Conservation (phyloP, 371 early-diverging fungal species). For the Circinella minor region DNA sequence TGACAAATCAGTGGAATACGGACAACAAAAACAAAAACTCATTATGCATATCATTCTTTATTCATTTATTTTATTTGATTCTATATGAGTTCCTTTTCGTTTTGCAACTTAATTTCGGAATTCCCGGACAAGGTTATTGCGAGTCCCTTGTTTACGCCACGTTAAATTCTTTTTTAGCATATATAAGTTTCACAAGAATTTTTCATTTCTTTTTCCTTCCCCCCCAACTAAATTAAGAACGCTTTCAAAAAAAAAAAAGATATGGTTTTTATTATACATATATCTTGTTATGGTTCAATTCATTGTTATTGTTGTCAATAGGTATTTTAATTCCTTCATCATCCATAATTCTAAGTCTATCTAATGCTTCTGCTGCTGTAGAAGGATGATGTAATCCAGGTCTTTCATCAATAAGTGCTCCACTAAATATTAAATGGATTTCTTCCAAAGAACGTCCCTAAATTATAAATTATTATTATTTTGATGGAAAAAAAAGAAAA, state of each 20-base stretch:
- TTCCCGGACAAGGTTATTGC: slow-evolving; percentile 8
- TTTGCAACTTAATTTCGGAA: neutral
- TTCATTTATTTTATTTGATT: too few species aligned
- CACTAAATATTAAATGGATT: slow-evolving; percentile 52
- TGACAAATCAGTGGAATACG: neutral
- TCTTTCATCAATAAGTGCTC: slow-evolving; percentile 41
- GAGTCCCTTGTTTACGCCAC: slow-evolving; percentile 12
- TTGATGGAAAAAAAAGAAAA: neutral
- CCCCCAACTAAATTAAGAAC: neutral
- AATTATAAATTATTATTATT: neutral
- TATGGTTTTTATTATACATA: neutral
- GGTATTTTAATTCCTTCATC: neutral
- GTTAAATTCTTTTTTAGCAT: neutral
- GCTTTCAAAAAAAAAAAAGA: neutral
- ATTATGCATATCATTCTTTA: neutral
- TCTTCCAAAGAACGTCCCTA: slow-evolving; percentile 51
- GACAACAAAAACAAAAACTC: neutral
- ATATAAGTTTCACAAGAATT: too few species aligned
- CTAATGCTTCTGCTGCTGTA: slow-evolving; percentile 48
- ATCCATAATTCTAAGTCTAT: slow-evolving; percentile 19
- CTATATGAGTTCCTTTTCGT: neutral
- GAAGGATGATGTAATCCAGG: slow-evolving; percentile 57
- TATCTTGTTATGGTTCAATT: too few species aligned
- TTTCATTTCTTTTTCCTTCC: neutral
- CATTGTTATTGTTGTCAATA: neutral